Evolutionary conservation across 495 filamentous ascomycete species (phyloP), one percentile per base, ranked within the genome.

Genomic region (Penicillium ochrochloron): DNA sequence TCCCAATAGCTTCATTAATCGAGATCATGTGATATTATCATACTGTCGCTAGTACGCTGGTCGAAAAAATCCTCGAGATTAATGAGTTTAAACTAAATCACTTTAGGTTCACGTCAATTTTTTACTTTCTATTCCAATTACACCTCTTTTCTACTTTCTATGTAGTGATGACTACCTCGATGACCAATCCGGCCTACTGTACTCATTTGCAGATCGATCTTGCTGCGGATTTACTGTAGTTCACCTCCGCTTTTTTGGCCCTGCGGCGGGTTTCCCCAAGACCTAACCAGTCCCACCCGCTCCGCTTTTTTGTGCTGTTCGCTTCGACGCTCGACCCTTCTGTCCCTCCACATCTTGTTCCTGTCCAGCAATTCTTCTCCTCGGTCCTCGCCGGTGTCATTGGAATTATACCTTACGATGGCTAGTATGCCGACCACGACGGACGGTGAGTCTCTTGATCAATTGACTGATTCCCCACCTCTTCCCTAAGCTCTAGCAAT

Each of bases 361-460:
- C 5, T n/a, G 15, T 9, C 4, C 1, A 21, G 44, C 44, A 48
- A 23, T 48, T 25, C 44, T 48, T 42, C 39, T 10, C 44, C 17
- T 44, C 42, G 42, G 15, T 3, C 44, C 17, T 44, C 42, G 42
- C 10, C 3, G 19, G 42, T 7, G 10, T 9, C 8, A 19, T 21
- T 21, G n/a, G 7, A 1, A 14, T 27, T 29, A 37, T 25, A 21
- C 42, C 42, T 50, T 50, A 21, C 33, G 27, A 33, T 62, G 51
- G 39, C 25, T 39, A 39, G 35, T n/a, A 14, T 23, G 52, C 35
- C 33, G 23, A 33, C 61, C 27, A 31, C 51, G 54, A 57, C 53
- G n/a, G 61, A 63, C 54, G 46, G 61, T 63, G 17, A 56, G 52
- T 62, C 23, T 21, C n/a, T n/a, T 44, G 42, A 39, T 31, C 23